Percentiles rank a stretch among this genome's conserved stretches.
Conservation (phyloP, 2,329 filamentous ascomycete genomes). For the Uncinocarpus reesii region DNA sequence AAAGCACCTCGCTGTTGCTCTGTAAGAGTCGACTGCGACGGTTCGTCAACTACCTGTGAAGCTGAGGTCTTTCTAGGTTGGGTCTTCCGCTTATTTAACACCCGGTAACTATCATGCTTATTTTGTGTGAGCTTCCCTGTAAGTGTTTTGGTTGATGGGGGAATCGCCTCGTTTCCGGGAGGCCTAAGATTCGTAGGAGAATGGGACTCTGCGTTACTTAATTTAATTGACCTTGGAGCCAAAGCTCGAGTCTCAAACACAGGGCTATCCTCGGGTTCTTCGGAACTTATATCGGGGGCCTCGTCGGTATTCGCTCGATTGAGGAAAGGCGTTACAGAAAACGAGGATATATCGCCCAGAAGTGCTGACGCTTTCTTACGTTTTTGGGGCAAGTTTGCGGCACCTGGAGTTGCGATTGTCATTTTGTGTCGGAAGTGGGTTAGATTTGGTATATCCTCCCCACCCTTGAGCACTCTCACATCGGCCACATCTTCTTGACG, state of each 20-base stretch:
- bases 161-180: too few relatives aligned
- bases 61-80: background rate
- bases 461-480: conserved; percentile 8
- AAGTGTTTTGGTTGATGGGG: background rate
- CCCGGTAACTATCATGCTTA: background rate
- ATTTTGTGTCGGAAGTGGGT: conserved; percentile 35
- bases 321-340: conserved; percentile 89
- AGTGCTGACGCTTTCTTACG: conserved; percentile 48
- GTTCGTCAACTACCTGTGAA: background rate
- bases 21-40: background rate
- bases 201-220: background rate
- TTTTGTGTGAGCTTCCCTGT: background rate
- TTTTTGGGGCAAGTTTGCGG: conserved; percentile 45
- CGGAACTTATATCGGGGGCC: background rate
- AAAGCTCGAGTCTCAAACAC: background rate
- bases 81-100: background rate
- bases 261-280: background rate
- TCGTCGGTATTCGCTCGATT: conserved; percentile 54
- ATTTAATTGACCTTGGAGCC: background rate
- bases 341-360: conserved; percentile 76
- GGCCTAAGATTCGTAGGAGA: background rate
- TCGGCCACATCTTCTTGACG: conserved; percentile 15
- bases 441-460: conserved; percentile 35
- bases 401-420: conserved; percentile 44
- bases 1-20: background rate